Conservation (phyloP, 148 eudicot genomes). For the Rhododendron kiyosumense region DNA sequence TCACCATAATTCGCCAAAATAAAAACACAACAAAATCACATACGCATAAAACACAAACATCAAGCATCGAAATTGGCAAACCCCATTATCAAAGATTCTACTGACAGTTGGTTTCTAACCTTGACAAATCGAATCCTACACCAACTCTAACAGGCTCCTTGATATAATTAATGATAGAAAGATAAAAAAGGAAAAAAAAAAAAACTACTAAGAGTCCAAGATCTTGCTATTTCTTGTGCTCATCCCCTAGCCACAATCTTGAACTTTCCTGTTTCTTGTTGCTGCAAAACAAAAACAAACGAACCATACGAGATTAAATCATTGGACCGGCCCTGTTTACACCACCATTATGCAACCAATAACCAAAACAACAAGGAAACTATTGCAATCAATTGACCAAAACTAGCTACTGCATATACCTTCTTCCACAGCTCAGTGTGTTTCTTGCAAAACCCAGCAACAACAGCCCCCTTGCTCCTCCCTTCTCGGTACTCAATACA, state of each 20-base stretch:
- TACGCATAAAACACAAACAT: not conserved
- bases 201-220: not conserved
- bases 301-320: too few relatives aligned
- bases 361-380: not conserved
- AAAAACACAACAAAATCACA: not conserved
- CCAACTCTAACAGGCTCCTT: not conserved
- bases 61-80: not conserved
- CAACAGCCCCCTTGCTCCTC: constrained; percentile 55
- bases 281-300: constrained; percentile 45
- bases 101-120: not conserved
- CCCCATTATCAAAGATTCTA: not conserved
- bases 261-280: constrained; percentile 90
- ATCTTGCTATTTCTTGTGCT: constrained; percentile 14
- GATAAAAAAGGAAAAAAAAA: not conserved
- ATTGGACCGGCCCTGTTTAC: too few relatives aligned
- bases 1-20: not conserved
- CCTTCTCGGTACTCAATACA: constrained; percentile 74
- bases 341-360: too few relatives aligned
- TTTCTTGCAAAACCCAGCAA: constrained; percentile 72
- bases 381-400: not conserved
- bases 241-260: constrained; percentile 80
- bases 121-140: not conserved
- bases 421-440: constrained; percentile 82
- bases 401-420: constrained; percentile 23
- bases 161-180: constrained; percentile 4